Evolutionary conservation across 805 yeast species (phyloP), one percentile per base, ranked within the genome.

Genomic region (Cyberlindnera saturnus): DNA sequence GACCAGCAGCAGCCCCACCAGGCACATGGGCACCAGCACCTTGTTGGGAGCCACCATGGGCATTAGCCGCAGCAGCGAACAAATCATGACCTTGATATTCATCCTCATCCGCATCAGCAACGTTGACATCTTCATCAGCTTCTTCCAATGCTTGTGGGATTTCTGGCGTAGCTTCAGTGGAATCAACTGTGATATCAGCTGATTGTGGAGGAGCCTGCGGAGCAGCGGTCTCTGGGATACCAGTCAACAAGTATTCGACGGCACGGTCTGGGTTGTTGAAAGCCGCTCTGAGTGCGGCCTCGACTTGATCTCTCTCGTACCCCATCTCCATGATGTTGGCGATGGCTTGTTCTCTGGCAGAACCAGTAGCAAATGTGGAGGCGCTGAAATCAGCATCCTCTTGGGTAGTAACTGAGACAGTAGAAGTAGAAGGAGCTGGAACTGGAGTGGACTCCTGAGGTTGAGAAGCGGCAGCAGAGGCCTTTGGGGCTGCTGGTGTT

Each of bases 181-280:
- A 23, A 23, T 23, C 28, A 23, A 23, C 28, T 23, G 28, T 23
- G 10, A 23, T 23, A 23, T 10, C 28, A 23, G 28, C 28, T 2
- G 28, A 23, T 23, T 53, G 45, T 31, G 51, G 55, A 14, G 55
- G 59, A 18, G 53, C 52, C 15, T 57, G 51, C 38, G 64, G 67
- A 15, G 60, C 67, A 49, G 64, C 46, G 36, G 74, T 62, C 56
- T 82, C 91, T 18, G 96, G 96, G 36, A 91, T 77, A 3, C 97
- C 98, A 38, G 90, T 87, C 51, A 93, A 69, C 40, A 93, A 71
- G 62, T 91, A 90, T 62, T 93, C 99, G 13, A 93, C 98, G 0
- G 99, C 99, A 57, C 99, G 81, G 62, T 91, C 98, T 17, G 99
- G 98, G 65, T 93, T 90, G 67, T 91, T 91, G 69, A 81, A 93